These are phyloP conservation scores for Zalaria obscura DNA, from an alignment of 2,329 filamentous ascomycete genomes.

Conservation along the genomic window DNA sequence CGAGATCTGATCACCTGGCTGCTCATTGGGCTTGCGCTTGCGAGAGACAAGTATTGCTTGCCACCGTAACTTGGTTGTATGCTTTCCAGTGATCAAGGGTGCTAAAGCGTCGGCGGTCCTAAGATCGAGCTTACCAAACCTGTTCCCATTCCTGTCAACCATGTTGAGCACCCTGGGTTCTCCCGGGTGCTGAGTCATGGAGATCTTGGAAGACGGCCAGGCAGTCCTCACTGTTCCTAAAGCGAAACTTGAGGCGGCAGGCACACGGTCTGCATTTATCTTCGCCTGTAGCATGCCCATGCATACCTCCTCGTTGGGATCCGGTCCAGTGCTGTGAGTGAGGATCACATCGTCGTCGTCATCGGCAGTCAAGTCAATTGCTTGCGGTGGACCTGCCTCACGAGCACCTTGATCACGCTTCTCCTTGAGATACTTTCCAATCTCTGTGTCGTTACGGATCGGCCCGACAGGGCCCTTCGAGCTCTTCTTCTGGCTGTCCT, in stretches of 20 bases:
- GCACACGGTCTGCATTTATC: slow-evolving; percentile 7
- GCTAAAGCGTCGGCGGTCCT: slow-evolving; percentile 53
- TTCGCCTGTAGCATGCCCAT: slow-evolving; percentile 7
- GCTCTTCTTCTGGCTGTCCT: neutral
- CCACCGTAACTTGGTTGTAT: slow-evolving; percentile 50
- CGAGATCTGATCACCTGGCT: slow-evolving; percentile 48
- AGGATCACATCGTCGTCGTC: slow-evolving; percentile 9
- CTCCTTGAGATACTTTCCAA: slow-evolving; percentile 52
- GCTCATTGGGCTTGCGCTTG: slow-evolving; percentile 48
- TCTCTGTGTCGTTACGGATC: slow-evolving; percentile 27
- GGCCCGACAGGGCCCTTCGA: too few relatives aligned
- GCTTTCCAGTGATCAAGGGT: slow-evolving; percentile 54
- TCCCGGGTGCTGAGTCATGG: slow-evolving; percentile 39
- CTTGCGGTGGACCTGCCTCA: slow-evolving; percentile 12
- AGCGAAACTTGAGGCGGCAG: slow-evolving; percentile 4
- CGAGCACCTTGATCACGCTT: slow-evolving; percentile 33
- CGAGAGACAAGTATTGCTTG: slow-evolving; percentile 58
- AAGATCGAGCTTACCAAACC: slow-evolving; percentile 64
- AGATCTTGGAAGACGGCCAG: slow-evolving; percentile 66
- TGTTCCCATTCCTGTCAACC: slow-evolving; percentile 53
- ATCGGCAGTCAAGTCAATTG: slow-evolving; percentile 37
- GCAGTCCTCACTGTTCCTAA: slow-evolving; percentile 5
- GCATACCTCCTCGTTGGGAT: slow-evolving; percentile 6
- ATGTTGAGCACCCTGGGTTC: slow-evolving; percentile 49
- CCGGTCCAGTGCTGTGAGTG: slow-evolving; percentile 1